Percentiles rank a stretch among this genome's conserved stretches.
Evolutionary conservation across 805 yeast species (phyloP).

Genomic region (Spathaspora hagerdaliae): DNA sequence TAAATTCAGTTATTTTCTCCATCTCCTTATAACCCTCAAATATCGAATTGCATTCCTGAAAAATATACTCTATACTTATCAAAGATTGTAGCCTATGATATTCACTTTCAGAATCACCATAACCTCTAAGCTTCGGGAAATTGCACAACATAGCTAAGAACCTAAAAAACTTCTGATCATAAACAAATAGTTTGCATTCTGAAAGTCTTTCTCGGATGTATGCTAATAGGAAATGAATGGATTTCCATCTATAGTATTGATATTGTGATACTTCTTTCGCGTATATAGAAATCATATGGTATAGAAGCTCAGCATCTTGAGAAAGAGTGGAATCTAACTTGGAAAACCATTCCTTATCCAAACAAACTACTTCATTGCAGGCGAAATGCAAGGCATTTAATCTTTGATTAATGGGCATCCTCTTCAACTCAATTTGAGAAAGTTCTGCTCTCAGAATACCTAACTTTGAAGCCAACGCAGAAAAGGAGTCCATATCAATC

Average conservation of each 20-base stretch:
- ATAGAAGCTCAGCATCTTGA: slow-evolving; percentile 18
- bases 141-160: not conserved
- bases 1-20: slow-evolving; percentile 3
- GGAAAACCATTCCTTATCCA: not conserved
- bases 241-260: slow-evolving; percentile 26
- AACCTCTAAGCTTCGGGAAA: not conserved
- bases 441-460: slow-evolving; percentile 23
- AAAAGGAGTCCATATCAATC: slow-evolving; percentile 11
- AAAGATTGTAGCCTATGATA: slow-evolving; percentile 4
- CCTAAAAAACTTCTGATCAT: slow-evolving; percentile 2
- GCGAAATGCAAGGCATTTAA: slow-evolving; percentile 10
- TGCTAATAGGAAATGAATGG: slow-evolving; percentile 18
- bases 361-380: not conserved
- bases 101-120: slow-evolving; percentile 1
- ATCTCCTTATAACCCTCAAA: slow-evolving; percentile 36
- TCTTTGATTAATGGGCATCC: slow-evolving; percentile 16
- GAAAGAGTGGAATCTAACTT: slow-evolving; percentile 20
- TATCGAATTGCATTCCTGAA: slow-evolving; percentile 13
- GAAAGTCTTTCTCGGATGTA: slow-evolving; percentile 13
- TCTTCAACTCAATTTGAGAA: slow-evolving; percentile 19
- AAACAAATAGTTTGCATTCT: slow-evolving; percentile 15
- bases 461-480: slow-evolving; percentile 17
- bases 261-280: slow-evolving; percentile 15
- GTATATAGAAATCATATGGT: slow-evolving; percentile 27
- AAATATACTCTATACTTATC: slow-evolving; percentile 11